Evolutionary conservation across 192 early-diverging fungal genomes (phyloP).

Genomic region (Spizellomyces sp.): DNA sequence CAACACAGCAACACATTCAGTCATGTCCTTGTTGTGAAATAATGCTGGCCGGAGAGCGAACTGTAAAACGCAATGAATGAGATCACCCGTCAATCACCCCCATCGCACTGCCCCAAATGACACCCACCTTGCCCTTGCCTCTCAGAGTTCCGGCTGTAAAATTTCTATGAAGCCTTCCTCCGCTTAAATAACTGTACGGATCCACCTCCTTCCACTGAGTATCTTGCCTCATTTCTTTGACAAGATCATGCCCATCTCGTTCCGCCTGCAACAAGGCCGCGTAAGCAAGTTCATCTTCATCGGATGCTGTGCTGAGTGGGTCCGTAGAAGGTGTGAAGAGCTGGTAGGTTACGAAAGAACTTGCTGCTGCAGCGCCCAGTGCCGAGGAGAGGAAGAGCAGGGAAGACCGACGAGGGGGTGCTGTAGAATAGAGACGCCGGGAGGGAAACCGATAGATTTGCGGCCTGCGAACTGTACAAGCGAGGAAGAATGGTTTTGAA

Average conservation of each 20-base stretch:
- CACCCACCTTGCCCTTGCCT: conserved; percentile 52
- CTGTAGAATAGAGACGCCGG: neutral
- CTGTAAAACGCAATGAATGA: neutral
- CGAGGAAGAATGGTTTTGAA: too few relatives aligned
- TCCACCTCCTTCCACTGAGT: conserved; percentile 21
- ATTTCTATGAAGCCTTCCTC: conserved; percentile 27
- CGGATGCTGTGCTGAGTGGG: conserved; percentile 1
- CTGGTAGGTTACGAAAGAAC: conserved; percentile 9
- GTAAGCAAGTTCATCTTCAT: conserved; percentile 19
- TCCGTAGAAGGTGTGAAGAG: neutral
- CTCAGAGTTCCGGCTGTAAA: conserved; percentile 52
- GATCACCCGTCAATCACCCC: neutral
- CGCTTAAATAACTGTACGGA: conserved; percentile 29
- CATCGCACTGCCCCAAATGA: neutral
- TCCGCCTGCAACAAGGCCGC: conserved; percentile 16
- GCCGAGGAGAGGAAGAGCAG: too few relatives aligned
- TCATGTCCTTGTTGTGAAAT: conserved; percentile 53
- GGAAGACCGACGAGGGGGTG: too few relatives aligned
- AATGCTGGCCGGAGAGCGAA: conserved; percentile 54
- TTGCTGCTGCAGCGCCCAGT: neutral
- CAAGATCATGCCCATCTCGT: conserved; percentile 10
- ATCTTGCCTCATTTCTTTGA: conserved; percentile 17
- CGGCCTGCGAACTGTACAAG: too few relatives aligned
- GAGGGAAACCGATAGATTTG: neutral
- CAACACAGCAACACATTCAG: conserved; percentile 49